These are phyloP conservation scores for Phaseolus coccineus DNA, from an alignment of 331 rosid genomes.

Conservation along the genomic window DNA sequence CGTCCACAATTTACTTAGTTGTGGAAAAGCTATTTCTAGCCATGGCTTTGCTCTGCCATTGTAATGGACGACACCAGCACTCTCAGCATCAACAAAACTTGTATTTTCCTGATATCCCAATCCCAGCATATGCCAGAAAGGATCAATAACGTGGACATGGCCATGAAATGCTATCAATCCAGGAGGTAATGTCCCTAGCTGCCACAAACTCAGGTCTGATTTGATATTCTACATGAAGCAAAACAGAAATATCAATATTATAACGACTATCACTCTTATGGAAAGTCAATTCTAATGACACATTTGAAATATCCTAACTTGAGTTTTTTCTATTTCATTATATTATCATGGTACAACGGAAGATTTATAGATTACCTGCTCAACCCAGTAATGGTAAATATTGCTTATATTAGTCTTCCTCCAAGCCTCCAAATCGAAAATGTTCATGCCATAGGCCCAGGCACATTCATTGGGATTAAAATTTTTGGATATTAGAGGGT, in stretches of 20 bases:
- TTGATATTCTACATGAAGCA: constrained; percentile 79
- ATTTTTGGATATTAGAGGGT: constrained; percentile 70
- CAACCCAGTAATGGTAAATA: constrained; percentile 91
- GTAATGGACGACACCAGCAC: constrained; percentile 92
- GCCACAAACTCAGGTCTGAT: constrained; percentile 98
- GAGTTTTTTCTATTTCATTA: background rate
- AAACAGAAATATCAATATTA: constrained; percentile 20
- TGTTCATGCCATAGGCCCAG: constrained; percentile 99
- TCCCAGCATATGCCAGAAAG: constrained; percentile 99
- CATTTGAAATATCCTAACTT: constrained; percentile 6
- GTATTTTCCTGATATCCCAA: constrained; percentile 96
- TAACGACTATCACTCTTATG: constrained; percentile 24
- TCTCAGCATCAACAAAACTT: constrained; percentile 70
- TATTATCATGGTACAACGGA: constrained; percentile 12
- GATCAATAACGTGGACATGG: constrained; percentile 80
- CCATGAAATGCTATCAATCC: constrained; percentile 99
- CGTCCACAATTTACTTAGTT: constrained; percentile 78
- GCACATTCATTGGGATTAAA: constrained; percentile 88
- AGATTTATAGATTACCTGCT: constrained; percentile 58
- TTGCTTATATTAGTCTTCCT: constrained; percentile 93
- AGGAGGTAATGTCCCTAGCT: constrained; percentile 97
- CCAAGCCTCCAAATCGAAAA: constrained; percentile 97
- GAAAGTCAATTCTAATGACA: constrained; percentile 22
- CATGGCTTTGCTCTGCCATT: constrained; percentile 99
- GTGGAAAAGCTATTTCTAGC: constrained; percentile 95